These are phyloP conservation scores for Pichia cactophila DNA, from an alignment of 1,139 yeast genomes.

Conservation along the genomic window DNA sequence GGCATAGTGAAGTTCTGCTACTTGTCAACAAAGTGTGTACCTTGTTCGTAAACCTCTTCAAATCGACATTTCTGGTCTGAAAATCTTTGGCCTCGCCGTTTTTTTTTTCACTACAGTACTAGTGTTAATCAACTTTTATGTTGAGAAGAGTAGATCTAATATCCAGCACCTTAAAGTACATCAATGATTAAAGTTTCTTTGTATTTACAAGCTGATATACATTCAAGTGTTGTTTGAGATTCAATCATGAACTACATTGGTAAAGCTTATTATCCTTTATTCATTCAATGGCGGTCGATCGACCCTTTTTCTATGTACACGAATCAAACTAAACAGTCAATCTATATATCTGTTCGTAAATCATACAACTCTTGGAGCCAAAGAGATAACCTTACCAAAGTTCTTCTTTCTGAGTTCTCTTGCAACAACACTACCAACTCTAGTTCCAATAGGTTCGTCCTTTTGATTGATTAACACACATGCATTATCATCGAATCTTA, in stretches of 20 bases:
- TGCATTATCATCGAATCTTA: conserved; percentile 93
- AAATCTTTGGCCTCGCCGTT: not conserved
- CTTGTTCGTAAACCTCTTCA: not conserved
- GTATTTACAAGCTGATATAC: no score
- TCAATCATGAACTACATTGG: no score
- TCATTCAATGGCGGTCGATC: not conserved
- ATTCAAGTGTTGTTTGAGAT: no score
- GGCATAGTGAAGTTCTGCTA: conserved; percentile 11
- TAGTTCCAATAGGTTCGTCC: conserved; percentile 89
- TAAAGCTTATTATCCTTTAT: no score
- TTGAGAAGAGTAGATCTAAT: no score
- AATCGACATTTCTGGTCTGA: not conserved
- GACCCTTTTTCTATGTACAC: not conserved
- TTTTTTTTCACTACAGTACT: no score
- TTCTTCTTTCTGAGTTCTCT: conserved; percentile 82
- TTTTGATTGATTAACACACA: conserved; percentile 87
- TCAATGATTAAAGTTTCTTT: no score
- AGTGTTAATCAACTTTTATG: no score
- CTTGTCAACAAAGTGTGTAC: not conserved
- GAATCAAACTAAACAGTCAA: not conserved
- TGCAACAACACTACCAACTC: conserved; percentile 88
- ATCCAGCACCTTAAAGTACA: no score
- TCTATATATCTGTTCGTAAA: not conserved
- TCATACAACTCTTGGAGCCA: conserved; percentile 70
- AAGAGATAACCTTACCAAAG: conserved; percentile 77